These are phyloP conservation scores for Curvularia lunata DNA, from an alignment of 2,329 filamentous ascomycete species.

Conservation along the genomic window DNA sequence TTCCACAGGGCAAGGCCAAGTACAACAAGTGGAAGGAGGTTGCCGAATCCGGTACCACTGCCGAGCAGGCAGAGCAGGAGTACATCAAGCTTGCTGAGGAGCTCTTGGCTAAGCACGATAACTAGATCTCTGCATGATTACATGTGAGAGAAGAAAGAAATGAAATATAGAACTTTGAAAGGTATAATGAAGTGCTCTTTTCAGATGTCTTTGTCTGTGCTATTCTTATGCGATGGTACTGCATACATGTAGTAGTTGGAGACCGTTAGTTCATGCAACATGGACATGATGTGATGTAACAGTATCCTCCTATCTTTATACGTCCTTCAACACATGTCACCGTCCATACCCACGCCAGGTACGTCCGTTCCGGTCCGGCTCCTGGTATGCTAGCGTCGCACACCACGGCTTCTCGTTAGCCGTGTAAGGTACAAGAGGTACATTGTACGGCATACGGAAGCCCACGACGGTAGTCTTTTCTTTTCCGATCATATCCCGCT, in stretches of 20 bases:
- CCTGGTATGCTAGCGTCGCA: constrained; percentile 63
- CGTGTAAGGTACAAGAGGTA: constrained; percentile 73
- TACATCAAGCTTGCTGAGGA: constrained; percentile 77
- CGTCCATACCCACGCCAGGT: constrained; percentile 45
- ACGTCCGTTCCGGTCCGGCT: constrained; percentile 66
- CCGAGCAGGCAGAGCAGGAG: constrained; percentile 73
- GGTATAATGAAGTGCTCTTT: too few species aligned
- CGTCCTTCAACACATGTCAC: not conserved
- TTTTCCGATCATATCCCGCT: not conserved
- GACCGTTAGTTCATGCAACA: not conserved
- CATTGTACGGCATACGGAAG: constrained; percentile 80
- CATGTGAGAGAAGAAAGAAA: too few species aligned
- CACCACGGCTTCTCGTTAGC: constrained; percentile 76
- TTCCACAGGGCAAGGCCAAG: constrained; percentile 75
- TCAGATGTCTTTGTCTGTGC: too few species aligned
- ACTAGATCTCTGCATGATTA: constrained; percentile 42
- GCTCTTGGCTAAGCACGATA: constrained; percentile 73
- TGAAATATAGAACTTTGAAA: too few species aligned
- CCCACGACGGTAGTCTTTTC: constrained; percentile 60
- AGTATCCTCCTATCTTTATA: too few species aligned
- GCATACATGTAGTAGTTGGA: not conserved
- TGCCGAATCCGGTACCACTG: constrained; percentile 66
- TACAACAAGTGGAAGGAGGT: constrained; percentile 76
- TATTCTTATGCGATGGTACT: too few species aligned
- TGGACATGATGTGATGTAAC: not conserved